Evolutionary conservation across 2,329 filamentous ascomycete species (phyloP).

Genomic region (Pyricularia pennisetigena): DNA sequence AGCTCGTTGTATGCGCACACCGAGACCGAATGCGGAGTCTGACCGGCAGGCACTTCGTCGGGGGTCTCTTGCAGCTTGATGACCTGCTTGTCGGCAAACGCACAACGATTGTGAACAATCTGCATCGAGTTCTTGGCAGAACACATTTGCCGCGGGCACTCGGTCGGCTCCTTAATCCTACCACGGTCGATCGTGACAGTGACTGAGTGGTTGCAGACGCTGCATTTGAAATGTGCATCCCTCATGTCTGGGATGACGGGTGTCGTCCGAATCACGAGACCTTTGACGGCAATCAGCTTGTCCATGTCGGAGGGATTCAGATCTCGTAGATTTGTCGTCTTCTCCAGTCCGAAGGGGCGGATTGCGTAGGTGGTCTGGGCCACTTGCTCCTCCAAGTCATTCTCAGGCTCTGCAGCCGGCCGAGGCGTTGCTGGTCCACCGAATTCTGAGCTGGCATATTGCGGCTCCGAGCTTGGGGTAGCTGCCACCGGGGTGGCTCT

Average conservation of each 20-base stretch:
- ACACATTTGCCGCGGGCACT: conserved; percentile 77
- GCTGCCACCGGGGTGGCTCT: conserved; percentile 30
- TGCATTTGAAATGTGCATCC: conserved; percentile 94
- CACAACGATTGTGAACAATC: conserved; percentile 91
- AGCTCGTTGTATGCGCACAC: conserved; percentile 95
- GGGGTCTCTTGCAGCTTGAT: conserved; percentile 98
- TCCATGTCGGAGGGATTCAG: conserved; percentile 95
- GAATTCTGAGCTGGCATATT: conserved; percentile 72
- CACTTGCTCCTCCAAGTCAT: conserved; percentile 68
- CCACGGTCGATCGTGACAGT: conserved; percentile 89
- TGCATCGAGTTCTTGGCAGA: conserved; percentile 91
- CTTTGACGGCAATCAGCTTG: conserved; percentile 89
- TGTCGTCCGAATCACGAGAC: conserved; percentile 88
- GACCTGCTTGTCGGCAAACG: conserved; percentile 94
- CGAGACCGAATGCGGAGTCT: conserved; percentile 95
- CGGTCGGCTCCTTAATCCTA: conserved; percentile 89
- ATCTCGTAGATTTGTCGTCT: conserved; percentile 82
- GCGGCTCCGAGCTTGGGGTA: conserved; percentile 60
- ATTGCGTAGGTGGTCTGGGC: conserved; percentile 75
- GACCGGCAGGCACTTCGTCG: conserved; percentile 86
- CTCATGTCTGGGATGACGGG: conserved; percentile 99
- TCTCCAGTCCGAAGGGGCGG: conserved; percentile 79
- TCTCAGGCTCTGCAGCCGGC: conserved; percentile 32
- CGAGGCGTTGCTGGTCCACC: conserved; percentile 31
- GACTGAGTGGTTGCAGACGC: conserved; percentile 83